These are phyloP conservation scores for Epipyxis sp. DNA, from an alignment of 108 stramenopile genomes.

Conservation along the genomic window DNA sequence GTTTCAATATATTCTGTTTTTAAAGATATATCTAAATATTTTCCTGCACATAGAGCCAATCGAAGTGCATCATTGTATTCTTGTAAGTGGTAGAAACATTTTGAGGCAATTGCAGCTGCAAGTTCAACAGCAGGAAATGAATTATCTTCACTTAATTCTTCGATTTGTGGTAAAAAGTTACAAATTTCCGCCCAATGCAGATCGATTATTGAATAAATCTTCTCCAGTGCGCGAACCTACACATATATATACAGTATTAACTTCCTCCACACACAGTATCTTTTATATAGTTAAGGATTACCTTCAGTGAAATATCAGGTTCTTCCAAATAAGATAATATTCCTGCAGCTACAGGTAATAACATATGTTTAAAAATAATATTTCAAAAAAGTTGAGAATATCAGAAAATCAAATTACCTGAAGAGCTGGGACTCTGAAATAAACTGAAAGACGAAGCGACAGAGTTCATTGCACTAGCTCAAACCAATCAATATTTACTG, in stretches of 20 bases:
- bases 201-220: conserved; percentile 54
- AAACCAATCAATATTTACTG: too few species aligned
- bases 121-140: conserved; percentile 62
- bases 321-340: conserved; percentile 12
- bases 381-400: too few species aligned
- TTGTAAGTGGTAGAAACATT: conserved; percentile 93
- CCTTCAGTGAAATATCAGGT: not conserved
- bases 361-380: not conserved
- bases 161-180: conserved; percentile 51
- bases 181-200: conserved; percentile 62
- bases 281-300: not conserved
- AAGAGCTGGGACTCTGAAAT: too few species aligned
- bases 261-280: not conserved
- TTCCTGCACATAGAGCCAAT: conserved; percentile 57
- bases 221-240: conserved; percentile 44
- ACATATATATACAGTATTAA: not conserved
- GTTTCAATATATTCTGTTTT: conserved; percentile 57
- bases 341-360: conserved; percentile 7
- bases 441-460: too few species aligned
- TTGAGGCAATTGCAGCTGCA: conserved; percentile 85
- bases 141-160: conserved; percentile 58
- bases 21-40: conserved; percentile 55
- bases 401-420: too few species aligned
- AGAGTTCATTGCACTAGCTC: too few species aligned
- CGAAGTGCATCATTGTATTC: conserved; percentile 91